Base-by-base conservation (phyloP, 805 yeast species). In the Maudiozyma bulderi region DNA sequence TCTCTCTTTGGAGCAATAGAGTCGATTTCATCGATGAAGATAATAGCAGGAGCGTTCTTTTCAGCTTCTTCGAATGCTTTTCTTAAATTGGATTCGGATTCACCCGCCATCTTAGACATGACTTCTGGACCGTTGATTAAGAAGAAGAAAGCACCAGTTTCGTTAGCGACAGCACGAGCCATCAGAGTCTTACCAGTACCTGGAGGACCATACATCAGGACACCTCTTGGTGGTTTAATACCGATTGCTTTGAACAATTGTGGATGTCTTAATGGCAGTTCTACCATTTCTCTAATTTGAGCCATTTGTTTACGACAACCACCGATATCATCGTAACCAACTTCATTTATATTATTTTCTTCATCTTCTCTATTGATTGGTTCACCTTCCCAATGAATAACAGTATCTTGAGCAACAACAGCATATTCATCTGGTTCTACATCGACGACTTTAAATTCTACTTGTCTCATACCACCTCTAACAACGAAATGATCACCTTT, bases 51-150 rank as follows among this genome's bases (percentile, higher is more conserved):
- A 13, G 98, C 93, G 69, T 93, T 91, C 74, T 93, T 93, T 73
- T 93, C 99, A 49, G 99, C 99, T 73, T 93, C 99, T 73, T 93
- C 99, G 61, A 93, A 93, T 2, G 99, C 99, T 72, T 90, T 90
- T 75, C 99, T 82, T 69, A 93, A 76, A 64, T 93, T 93, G 35
- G 95, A 86, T 74, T 93, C 99, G 14, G 96, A 86, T 73, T 93
- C 99, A 75, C 99, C 99, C 47, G 99, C 99, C 99, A 93, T 93
- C 73, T 93, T 93, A 49, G 98, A 90, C 99, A 93, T 93, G 64
- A 93, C 95, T 72, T 93, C 99, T 8, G 99, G 99, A 70, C 99
- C 99, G 67, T 93, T 93, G 70, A 93, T 93, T 61, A 93, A 78
- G 69, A 93, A 93, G 80, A 93, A 93, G 69, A 93, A 93, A 1